phyloP scores from a whole-genome alignment of 169 alveolate species.

The Plasmodium malariae region DNA sequence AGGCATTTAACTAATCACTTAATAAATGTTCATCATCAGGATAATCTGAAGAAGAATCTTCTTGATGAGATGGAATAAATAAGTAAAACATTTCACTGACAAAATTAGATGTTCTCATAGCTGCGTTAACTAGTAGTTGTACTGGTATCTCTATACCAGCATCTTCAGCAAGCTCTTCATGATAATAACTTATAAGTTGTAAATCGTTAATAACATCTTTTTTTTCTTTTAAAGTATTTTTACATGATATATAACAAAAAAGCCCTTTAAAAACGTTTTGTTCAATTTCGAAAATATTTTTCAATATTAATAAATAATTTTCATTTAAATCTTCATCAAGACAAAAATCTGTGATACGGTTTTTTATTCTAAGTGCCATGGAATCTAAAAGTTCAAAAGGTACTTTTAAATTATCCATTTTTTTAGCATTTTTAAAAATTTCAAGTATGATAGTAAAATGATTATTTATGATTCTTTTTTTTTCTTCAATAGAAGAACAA shows the following conservation, averaged over 20 bases:
- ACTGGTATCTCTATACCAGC: constrained; percentile 5
- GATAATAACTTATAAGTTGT: constrained; percentile 12
- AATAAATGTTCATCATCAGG: background rate
- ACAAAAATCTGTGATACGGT: constrained; percentile 14
- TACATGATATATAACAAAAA: constrained; percentile 1
- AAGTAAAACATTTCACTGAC: constrained; percentile 16
- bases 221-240: constrained; percentile 6
- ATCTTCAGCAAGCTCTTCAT: background rate
- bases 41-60: background rate
- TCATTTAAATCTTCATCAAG: background rate
- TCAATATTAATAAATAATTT: background rate
- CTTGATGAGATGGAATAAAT: background rate
- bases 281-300: background rate
- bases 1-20: background rate
- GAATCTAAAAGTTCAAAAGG: constrained; percentile 33
- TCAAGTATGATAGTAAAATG: constrained; percentile 7
- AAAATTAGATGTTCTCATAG: constrained; percentile 30
- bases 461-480: constrained; percentile 11
- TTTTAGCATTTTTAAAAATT: constrained; percentile 8
- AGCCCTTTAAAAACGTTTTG: constrained; percentile 12
- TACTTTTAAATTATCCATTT: background rate
- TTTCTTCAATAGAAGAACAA: constrained; percentile 6
- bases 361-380: constrained; percentile 45
- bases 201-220: constrained; percentile 21
- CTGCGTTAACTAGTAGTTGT: constrained; percentile 8